These are phyloP conservation scores for Fusarium neocosmosporiellum DNA, from an alignment of 2,329 filamentous ascomycete species.

Conservation along the genomic window DNA sequence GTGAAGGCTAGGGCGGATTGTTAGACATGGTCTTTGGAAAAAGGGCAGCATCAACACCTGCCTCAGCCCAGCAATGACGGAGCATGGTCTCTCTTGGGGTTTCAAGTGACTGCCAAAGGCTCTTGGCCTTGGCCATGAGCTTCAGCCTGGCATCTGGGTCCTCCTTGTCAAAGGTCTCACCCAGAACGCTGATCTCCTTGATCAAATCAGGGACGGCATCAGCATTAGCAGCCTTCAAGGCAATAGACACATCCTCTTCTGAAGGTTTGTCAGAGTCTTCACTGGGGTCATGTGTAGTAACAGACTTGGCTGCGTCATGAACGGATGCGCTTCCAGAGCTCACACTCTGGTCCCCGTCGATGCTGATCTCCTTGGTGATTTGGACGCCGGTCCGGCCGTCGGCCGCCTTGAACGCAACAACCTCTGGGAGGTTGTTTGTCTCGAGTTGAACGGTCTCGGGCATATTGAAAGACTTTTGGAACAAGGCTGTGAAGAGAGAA, in stretches of 20 bases:
- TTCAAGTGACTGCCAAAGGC: slow-evolving; percentile 51
- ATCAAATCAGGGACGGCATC: slow-evolving; percentile 23
- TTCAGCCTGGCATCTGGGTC: slow-evolving; percentile 40
- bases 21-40: not conserved
- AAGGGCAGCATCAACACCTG: slow-evolving; percentile 9
- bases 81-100: slow-evolving; percentile 62
- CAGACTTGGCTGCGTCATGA: not conserved
- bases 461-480: not conserved
- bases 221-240: slow-evolving; percentile 20
- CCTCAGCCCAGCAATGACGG: slow-evolving; percentile 58
- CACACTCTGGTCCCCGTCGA: not conserved
- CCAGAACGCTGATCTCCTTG: slow-evolving; percentile 16
- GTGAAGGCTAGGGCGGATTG: slow-evolving; percentile 29
- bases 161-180: not conserved
- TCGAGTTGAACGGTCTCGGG: not conserved
- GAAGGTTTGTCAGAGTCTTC: not conserved
- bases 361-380: not conserved
- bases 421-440: not conserved
- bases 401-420: not conserved
- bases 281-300: not conserved
- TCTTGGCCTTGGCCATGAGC: slow-evolving; percentile 50
- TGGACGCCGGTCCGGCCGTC: not conserved
- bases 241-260: slow-evolving; percentile 21
- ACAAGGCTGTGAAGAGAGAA: too few relatives aligned
- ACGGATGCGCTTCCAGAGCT: not conserved